A percentile compares a stretch with the other conserved stretches of the same genome.
Evolutionary conservation across 805 yeast genomes (phyloP).

Genomic region (Saturnispora halmiae): DNA sequence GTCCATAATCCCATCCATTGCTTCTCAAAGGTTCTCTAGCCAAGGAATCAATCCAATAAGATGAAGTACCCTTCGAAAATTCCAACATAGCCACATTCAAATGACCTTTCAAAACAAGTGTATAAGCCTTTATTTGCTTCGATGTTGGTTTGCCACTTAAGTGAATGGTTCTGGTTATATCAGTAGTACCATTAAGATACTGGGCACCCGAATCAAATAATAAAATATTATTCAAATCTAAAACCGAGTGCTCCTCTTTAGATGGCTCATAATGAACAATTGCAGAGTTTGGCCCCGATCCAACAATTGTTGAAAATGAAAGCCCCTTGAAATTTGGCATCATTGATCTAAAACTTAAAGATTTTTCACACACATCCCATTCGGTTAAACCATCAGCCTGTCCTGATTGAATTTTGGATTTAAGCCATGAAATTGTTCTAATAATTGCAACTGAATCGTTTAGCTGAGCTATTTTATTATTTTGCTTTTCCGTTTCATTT

Average conservation of each 20-base stretch:
- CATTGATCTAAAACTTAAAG: slow-evolving; percentile 37
- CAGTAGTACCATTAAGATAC: slow-evolving; percentile 90
- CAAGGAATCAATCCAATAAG: slow-evolving; percentile 66
- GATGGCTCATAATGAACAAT: slow-evolving; percentile 71
- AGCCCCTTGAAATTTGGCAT: slow-evolving; percentile 48
- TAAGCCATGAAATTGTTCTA: slow-evolving; percentile 77
- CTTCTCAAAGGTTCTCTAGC: slow-evolving; percentile 81
- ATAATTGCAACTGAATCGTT: slow-evolving; percentile 76
- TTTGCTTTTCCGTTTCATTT: slow-evolving; percentile 60
- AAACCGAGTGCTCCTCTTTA: slow-evolving; percentile 42
- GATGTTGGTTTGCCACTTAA: slow-evolving; percentile 42
- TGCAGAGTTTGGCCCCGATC: slow-evolving; percentile 69
- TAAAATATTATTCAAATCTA: slow-evolving; percentile 62
- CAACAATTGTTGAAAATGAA: slow-evolving; percentile 69
- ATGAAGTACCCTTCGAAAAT: slow-evolving; percentile 70
- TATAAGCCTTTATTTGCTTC: slow-evolving; percentile 60
- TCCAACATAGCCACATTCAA: slow-evolving; percentile 72
- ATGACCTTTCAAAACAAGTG: slow-evolving; percentile 87
- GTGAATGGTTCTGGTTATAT: slow-evolving; percentile 82
- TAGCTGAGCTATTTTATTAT: slow-evolving; percentile 66
- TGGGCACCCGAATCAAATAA: slow-evolving; percentile 90
- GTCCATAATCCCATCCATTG: slow-evolving; percentile 77
- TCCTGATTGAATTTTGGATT: slow-evolving; percentile 37
- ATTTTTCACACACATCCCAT: slow-evolving; percentile 46
- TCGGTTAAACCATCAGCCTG: slow-evolving; percentile 39